A percentile compares a stretch with the other conserved stretches of the same genome.
phyloP scores from a whole-genome alignment of 495 filamentous ascomycete genomes.

The Copromyces sp. region DNA sequence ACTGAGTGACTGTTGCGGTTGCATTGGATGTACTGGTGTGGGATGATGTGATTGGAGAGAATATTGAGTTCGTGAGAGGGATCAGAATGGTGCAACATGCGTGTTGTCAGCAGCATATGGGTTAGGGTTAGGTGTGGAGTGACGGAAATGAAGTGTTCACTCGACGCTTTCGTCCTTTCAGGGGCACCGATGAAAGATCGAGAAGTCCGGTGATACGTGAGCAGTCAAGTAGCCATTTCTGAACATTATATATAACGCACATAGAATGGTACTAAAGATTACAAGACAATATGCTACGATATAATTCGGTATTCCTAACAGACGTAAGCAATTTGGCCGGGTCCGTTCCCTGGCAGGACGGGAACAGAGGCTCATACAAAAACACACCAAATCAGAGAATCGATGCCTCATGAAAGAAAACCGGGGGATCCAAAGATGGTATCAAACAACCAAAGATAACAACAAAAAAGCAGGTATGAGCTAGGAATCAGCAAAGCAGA shows the following conservation, averaged over 20 bases:
- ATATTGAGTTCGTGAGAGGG: not conserved
- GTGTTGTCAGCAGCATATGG: not conserved
- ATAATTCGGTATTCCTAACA: not conserved
- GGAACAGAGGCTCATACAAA: not conserved
- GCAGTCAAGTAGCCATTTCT: not conserved
- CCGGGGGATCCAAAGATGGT: not conserved
- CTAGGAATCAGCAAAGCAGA: not conserved
- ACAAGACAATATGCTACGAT: not conserved
- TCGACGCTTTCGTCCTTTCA: not conserved
- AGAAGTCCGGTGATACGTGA: not conserved
- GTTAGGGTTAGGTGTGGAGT: not conserved
- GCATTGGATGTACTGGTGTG: not conserved
- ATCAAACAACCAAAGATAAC: not conserved
- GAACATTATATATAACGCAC: not conserved
- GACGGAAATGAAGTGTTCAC: not conserved
- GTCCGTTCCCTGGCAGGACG: not conserved
- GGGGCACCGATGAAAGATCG: not conserved
- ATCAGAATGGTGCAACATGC: not conserved
- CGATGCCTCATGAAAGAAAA: not conserved
- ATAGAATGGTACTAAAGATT: not conserved
- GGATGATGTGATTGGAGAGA: not conserved
- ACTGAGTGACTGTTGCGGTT: not conserved
- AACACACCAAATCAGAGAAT: not conserved
- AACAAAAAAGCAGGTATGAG: not conserved
- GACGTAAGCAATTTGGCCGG: not conserved